These are phyloP conservation scores for Corymbia maculata DNA, from an alignment of 345 rosid genomes.

Conservation along the genomic window DNA sequence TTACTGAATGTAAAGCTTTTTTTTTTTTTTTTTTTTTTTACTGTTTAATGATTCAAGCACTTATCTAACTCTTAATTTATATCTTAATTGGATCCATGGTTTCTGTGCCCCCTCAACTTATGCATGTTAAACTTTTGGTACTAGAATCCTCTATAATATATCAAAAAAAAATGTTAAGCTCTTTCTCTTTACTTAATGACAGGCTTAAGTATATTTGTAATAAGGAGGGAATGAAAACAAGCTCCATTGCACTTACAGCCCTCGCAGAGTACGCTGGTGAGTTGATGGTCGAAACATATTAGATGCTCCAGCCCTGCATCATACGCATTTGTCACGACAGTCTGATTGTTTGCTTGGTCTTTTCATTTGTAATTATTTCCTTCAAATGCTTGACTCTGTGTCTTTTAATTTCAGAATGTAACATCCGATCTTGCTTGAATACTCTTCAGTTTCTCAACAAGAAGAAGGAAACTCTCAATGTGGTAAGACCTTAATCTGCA, in stretches of 20 bases:
- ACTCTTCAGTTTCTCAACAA: constrained; percentile 95
- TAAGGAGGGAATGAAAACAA: constrained; percentile 78
- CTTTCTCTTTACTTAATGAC: neutral
- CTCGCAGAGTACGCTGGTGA: constrained; percentile 90
- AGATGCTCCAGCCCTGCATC: neutral
- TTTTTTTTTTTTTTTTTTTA: neutral
- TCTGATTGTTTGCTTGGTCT: neutral
- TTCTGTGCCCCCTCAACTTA: neutral
- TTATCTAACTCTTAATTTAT: neutral
- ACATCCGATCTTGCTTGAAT: constrained; percentile 87
- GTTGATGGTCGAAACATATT: neutral
- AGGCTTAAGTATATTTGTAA: constrained; percentile 87
- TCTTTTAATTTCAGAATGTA: constrained; percentile 58
- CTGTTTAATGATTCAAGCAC: neutral
- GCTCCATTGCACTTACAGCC: constrained; percentile 72
- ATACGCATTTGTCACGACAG: neutral
- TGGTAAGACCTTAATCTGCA: constrained; percentile 33
- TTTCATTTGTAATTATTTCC: neutral
- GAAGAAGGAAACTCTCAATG: constrained; percentile 71
- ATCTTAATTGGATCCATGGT: neutral
- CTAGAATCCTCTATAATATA: neutral
- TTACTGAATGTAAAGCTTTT: neutral
- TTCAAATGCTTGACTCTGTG: neutral
- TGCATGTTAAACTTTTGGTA: neutral
- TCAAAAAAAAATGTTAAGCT: neutral